Evolutionary conservation across 768 basidiomycete species (phyloP), one percentile per base, ranked within the genome.

Genomic region (Suillus spraguei): DNA sequence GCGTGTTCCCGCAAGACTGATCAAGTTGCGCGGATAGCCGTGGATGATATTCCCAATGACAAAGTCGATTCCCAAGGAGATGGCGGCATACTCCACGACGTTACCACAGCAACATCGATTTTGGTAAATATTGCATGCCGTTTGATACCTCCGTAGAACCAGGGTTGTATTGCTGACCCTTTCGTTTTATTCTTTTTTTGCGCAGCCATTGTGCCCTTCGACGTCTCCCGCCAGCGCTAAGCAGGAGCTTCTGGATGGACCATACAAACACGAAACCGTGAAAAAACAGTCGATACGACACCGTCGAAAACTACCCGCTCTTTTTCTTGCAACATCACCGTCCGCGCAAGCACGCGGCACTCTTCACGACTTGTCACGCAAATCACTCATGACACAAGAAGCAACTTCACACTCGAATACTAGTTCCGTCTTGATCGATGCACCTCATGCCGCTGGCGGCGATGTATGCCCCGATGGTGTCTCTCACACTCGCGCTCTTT

Each of bases 81-180:
- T 52, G 60, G 55, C 60, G 63, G 67, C 59, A 24, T 52, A 58
- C 60, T 63, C 61, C 59, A 59, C 68, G 69, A 70, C 66, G 72
- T 74, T 55, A 63, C 53, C 65, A 65, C 61, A 61, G 66, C 68
- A 72, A 72, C 65, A 62, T 67, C 71, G 66, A 68, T 68, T 71
- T 69, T 71, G 73, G 73, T 74, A 73, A 69, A 56, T 63, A 65
- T 66, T 65, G 59, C 53, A 44, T 64, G 70, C 66, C 65, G 64
- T 52, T 28, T 67, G 61, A 59, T 59, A 58, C 39, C 56, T 49
- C 60, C 63, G 46, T 64, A 60, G 59, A 39, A 49, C 47, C 60
- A 71, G 66, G 63, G 63, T 66, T 54, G 62, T 58, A 49, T 52
- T 63, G 60, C 72, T 76, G 60, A 75, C 64, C 44, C 58, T 41